Percentiles rank a stretch among this genome's conserved stretches.
These are phyloP conservation scores for Solanum virginianum DNA, from an alignment of 257 asterid species.

Conservation along the genomic window DNA sequence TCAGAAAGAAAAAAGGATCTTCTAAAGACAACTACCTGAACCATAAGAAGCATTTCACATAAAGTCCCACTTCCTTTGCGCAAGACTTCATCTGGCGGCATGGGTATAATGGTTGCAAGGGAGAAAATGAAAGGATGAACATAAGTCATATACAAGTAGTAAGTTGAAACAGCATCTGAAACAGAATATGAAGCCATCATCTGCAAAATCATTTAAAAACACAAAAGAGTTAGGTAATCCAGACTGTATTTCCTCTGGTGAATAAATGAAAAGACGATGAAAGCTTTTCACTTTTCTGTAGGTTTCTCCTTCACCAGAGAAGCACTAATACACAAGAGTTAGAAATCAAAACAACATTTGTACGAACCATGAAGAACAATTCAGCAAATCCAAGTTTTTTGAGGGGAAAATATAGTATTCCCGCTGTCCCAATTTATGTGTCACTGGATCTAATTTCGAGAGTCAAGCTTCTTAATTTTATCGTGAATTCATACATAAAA, in stretches of 20 bases:
- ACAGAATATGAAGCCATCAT: conserved; percentile 99
- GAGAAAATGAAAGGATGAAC: conserved; percentile 98
- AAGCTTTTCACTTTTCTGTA: not conserved
- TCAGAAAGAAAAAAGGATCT: not conserved
- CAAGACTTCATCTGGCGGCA: conserved; percentile 98
- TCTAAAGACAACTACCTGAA: conserved; percentile 47
- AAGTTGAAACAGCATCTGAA: conserved; percentile 98
- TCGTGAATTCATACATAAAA: not conserved
- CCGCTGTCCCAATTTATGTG: not conserved
- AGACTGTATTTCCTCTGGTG: not conserved
- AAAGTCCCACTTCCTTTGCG: conserved; percentile 99
- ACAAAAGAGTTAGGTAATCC: not conserved
- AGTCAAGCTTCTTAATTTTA: not conserved
- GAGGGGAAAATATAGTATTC: not conserved
- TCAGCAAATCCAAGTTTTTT: not conserved
- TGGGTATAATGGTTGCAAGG: conserved; percentile 94
- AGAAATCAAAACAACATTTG: not conserved
- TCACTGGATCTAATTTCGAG: not conserved
- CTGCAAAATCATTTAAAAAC: conserved; percentile 35
- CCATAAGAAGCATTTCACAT: conserved; percentile 99
- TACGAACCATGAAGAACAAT: not conserved
- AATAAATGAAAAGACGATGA: not conserved
- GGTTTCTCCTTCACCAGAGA: not conserved
- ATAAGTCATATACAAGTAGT: conserved; percentile 92
- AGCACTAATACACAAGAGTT: not conserved